These are phyloP conservation scores for Malassezia japonica DNA, from an alignment of 1,284 basidiomycete species.

Conservation along the genomic window DNA sequence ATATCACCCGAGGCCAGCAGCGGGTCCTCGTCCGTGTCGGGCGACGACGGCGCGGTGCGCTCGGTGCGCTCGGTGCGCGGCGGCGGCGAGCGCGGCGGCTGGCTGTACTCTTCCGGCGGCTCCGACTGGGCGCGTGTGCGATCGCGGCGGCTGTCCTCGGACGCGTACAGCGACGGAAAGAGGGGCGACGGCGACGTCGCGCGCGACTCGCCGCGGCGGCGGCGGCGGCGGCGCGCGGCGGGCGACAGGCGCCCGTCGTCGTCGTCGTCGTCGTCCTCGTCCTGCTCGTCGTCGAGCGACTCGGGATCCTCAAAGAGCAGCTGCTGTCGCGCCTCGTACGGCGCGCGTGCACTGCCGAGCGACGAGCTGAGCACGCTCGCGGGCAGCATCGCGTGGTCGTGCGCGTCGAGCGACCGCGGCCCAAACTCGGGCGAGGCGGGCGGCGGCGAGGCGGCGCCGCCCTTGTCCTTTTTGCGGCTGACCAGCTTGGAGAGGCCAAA, in stretches of 20 bases:
- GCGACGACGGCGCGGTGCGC: background rate
- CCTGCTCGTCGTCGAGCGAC: slow-evolving; percentile 9
- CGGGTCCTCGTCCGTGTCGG: slow-evolving; percentile 27
- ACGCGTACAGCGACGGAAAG: background rate
- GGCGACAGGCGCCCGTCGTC: slow-evolving; percentile 16
- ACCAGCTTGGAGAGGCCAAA: slow-evolving; percentile 31
- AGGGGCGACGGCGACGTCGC: background rate
- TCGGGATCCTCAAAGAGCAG: background rate
- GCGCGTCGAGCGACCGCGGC: background rate
- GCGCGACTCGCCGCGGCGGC: slow-evolving; percentile 1
- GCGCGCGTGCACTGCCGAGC: too few relatives aligned
- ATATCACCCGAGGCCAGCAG: slow-evolving; percentile 43
- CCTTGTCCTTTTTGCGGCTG: slow-evolving; percentile 18
- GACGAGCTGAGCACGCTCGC: background rate
- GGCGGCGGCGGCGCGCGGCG: slow-evolving; percentile 18
- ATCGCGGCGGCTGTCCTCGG: too few relatives aligned
- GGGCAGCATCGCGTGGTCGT: background rate
- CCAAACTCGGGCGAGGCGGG: background rate
- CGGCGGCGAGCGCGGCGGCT: background rate
- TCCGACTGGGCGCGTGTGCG: too few relatives aligned
- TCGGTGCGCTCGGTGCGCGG: background rate
- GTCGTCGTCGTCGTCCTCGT: slow-evolving; percentile 19
- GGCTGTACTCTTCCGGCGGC: too few relatives aligned
- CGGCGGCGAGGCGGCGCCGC: background rate
- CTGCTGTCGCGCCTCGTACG: background rate